Conservation (phyloP, 2,329 filamentous ascomycete genomes). For the Daldinia sp. region DNA sequence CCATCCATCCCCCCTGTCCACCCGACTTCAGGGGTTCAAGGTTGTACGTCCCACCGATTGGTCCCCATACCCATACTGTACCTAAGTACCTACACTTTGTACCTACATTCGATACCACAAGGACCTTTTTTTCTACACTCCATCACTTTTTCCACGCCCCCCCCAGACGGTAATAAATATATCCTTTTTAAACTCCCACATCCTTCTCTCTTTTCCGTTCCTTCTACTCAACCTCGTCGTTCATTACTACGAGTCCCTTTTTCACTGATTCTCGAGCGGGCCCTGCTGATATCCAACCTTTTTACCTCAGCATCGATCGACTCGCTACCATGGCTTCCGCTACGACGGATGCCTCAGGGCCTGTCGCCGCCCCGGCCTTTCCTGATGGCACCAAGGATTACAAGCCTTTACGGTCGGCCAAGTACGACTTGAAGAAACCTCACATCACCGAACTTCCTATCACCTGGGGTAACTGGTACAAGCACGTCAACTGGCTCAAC, state of each 20-base stretch:
- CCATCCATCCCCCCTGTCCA: constrained; percentile 20
- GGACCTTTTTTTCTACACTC: constrained; percentile 2
- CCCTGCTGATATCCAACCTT: constrained; percentile 40
- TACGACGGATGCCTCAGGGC: constrained; percentile 47
- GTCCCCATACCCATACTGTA: constrained; percentile 29
- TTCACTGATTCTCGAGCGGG: constrained; percentile 25
- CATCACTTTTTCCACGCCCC: constrained; percentile 3
- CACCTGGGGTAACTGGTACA: constrained; percentile 84
- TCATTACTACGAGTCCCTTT: constrained; percentile 18
- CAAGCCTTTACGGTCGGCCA: constrained; percentile 58
- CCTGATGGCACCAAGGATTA: constrained; percentile 45
- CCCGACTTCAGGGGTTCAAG: constrained; percentile 18
- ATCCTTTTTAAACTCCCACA: constrained; percentile 20
- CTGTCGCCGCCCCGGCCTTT: constrained; percentile 56
- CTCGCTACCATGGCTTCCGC: constrained; percentile 40
- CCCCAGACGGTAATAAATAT: constrained; percentile 29
- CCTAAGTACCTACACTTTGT: background rate
- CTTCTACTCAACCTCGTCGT: constrained; percentile 26
- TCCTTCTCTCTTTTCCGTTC: constrained; percentile 4
- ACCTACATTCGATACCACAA: constrained; percentile 13
- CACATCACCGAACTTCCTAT: constrained; percentile 87
- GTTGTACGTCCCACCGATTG: constrained; percentile 33
- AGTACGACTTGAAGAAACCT: constrained; percentile 71
- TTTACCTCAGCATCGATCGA: constrained; percentile 47
- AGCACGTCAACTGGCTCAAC: constrained; percentile 95